Conservation (phyloP, 169 alveolate genomes). For the Eimeria maxima region DNA sequence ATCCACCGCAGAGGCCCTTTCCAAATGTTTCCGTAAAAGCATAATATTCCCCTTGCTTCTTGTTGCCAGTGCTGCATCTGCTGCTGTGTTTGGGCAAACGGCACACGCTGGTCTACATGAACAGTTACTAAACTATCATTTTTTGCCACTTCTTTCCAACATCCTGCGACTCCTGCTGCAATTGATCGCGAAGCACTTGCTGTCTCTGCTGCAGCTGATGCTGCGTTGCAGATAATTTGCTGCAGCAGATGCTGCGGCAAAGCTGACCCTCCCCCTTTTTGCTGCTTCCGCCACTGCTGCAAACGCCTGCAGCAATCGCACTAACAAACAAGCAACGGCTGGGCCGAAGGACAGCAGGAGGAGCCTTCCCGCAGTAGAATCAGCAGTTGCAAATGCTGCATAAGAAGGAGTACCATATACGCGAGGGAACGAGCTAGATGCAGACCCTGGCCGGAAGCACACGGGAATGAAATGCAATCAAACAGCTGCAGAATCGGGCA, state of each 20-base stretch:
- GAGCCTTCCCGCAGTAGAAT: background rate
- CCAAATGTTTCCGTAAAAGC: background rate
- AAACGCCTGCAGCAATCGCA: constrained; percentile 53
- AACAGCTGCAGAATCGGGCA: background rate
- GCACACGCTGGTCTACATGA: constrained; percentile 22
- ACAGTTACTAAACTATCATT: background rate
- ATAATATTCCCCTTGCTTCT: background rate
- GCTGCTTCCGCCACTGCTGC: constrained; percentile 72
- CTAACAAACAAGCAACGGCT: background rate
- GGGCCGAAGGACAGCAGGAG: background rate
- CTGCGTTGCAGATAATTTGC: constrained; percentile 53
- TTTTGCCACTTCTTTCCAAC: background rate
- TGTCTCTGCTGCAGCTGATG: background rate
- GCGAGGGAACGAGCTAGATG: background rate
- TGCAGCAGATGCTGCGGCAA: constrained; percentile 69
- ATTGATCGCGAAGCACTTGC: background rate
- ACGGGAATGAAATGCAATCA: background rate
- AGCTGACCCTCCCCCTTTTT: background rate
- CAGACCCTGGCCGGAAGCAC: background rate
- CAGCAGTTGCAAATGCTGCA: background rate
- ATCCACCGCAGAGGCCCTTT: constrained; percentile 40
- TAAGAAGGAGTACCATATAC: background rate
- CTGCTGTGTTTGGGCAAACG: background rate
- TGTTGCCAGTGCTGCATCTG: constrained; percentile 46
- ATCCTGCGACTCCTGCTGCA: background rate